Evolutionary conservation across 2,329 filamentous ascomycete species (phyloP).

Genomic region (Trichophyton schoenleinii): DNA sequence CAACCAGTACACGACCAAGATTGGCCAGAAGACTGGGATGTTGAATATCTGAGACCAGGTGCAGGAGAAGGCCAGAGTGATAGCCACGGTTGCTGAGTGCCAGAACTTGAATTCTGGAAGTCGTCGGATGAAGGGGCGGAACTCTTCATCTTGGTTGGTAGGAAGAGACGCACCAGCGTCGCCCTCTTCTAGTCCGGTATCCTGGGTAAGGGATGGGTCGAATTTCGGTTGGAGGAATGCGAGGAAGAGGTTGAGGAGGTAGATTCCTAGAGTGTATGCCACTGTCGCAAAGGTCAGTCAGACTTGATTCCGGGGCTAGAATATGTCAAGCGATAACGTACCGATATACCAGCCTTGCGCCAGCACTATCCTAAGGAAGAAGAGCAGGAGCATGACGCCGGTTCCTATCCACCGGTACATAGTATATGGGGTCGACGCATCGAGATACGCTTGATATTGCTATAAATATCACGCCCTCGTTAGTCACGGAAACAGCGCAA

Average conservation of each 20-base stretch:
- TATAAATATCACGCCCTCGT: slow-evolving; percentile 27
- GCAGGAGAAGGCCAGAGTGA: slow-evolving; percentile 72
- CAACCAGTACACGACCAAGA: slow-evolving; percentile 96
- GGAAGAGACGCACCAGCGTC: slow-evolving; percentile 59
- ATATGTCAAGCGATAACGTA: slow-evolving; percentile 32
- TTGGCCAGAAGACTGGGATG: slow-evolving; percentile 97
- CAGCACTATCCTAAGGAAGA: slow-evolving; percentile 78
- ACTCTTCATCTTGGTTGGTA: slow-evolving; percentile 94
- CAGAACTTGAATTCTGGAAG: slow-evolving; percentile 99
- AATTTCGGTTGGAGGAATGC: slow-evolving; percentile 98
- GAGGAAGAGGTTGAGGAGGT: slow-evolving; percentile 97
- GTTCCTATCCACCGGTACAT: slow-evolving; percentile 85
- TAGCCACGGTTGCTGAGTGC: slow-evolving; percentile 84
- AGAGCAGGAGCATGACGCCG: slow-evolving; percentile 59
- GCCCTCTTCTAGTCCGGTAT: slow-evolving; percentile 94
- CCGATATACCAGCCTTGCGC: slow-evolving; percentile 99
- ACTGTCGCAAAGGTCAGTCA: slow-evolving; percentile 41
- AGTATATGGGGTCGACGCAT: slow-evolving; percentile 82
- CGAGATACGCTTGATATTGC: slow-evolving; percentile 89
- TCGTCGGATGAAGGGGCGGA: slow-evolving; percentile 89
- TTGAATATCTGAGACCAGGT: slow-evolving; percentile 92
- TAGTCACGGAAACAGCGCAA: neutral
- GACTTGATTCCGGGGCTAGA: neutral
- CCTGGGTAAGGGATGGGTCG: slow-evolving; percentile 87
- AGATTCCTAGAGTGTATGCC: slow-evolving; percentile 94